phyloP scores from a whole-genome alignment of 2,329 filamentous ascomycete species.

The Thielaviopsis euricoi region DNA sequence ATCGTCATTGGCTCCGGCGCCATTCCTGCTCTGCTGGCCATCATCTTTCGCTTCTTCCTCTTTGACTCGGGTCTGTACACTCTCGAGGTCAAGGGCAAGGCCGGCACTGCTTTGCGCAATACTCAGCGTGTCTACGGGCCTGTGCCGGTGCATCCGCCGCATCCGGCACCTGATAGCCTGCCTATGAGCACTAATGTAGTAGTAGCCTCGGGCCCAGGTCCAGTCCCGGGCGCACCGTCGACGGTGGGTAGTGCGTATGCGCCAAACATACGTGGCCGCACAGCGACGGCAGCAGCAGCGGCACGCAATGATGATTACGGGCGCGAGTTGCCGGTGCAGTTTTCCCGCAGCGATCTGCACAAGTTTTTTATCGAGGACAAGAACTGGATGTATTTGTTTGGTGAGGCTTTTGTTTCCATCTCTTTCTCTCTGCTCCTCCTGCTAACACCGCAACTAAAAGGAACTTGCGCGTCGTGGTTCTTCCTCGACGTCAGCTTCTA shows the following conservation, averaged over 20 bases:
- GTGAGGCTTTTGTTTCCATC: slow-evolving; percentile 14
- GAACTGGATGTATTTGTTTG: slow-evolving; percentile 29
- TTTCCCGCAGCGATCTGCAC: slow-evolving; percentile 31
- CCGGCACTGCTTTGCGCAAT: slow-evolving; percentile 39
- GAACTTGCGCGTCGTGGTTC: slow-evolving; percentile 35
- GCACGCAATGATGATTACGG: slow-evolving; percentile 2
- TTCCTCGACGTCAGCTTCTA: slow-evolving; percentile 41
- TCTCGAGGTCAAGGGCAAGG: slow-evolving; percentile 47
- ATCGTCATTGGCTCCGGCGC: slow-evolving; percentile 51
- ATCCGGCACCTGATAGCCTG: slow-evolving; percentile 8
- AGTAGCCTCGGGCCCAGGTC: not conserved
- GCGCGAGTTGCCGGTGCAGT: slow-evolving; percentile 28
- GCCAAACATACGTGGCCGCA: slow-evolving; percentile 18
- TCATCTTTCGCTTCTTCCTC: slow-evolving; percentile 49
- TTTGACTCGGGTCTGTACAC: slow-evolving; percentile 50
- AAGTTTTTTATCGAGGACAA: slow-evolving; percentile 33
- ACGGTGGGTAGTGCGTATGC: slow-evolving; percentile 16
- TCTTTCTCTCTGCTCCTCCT: not conserved
- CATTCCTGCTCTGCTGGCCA: slow-evolving; percentile 44
- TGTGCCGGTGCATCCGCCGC: too few relatives aligned
- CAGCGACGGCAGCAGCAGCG: slow-evolving; percentile 7
- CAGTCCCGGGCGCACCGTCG: not conserved
- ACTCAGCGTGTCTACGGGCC: slow-evolving; percentile 40
- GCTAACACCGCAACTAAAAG: slow-evolving; percentile 12
- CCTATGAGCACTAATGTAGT: slow-evolving; percentile 12